phyloP scores from a whole-genome alignment of 306 rosid species.

The Lagenaria siceraria region DNA sequence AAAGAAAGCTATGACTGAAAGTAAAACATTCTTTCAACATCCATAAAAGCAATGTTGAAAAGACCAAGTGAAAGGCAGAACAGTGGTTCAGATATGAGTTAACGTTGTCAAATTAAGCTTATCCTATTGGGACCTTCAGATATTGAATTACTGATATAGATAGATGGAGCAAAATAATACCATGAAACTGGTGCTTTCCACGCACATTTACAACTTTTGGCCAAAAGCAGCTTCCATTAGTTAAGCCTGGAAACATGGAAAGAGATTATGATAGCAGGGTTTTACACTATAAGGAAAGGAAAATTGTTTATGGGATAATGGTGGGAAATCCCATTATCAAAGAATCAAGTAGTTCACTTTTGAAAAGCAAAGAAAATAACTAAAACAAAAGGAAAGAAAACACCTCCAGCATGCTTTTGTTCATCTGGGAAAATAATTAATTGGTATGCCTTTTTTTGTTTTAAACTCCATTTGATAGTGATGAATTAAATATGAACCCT shows the following conservation, averaged over 20 bases:
- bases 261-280: not conserved
- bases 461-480: not conserved
- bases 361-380: not conserved
- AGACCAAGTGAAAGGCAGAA: not conserved
- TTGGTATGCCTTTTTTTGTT: not conserved
- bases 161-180: constrained; percentile 13
- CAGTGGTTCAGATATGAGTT: not conserved
- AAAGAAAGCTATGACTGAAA: not conserved
- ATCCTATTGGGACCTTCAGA: not conserved
- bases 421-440: not conserved
- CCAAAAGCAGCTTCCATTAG: constrained; percentile 24
- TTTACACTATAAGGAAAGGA: not conserved
- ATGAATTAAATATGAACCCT: not conserved
- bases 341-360: not conserved
- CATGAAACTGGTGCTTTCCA: constrained; percentile 14
- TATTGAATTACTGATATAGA: not conserved
- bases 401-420: not conserved
- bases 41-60: not conserved
- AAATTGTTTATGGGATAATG: not conserved
- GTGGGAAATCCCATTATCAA: not conserved
- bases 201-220: constrained; percentile 21
- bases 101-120: not conserved
- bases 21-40: constrained; percentile 1
- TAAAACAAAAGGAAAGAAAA: not conserved
- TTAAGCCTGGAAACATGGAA: constrained; percentile 26